Base-by-base conservation (phyloP, 768 basidiomycete species). In the Tylopilus vinaceipallidus region DNA sequence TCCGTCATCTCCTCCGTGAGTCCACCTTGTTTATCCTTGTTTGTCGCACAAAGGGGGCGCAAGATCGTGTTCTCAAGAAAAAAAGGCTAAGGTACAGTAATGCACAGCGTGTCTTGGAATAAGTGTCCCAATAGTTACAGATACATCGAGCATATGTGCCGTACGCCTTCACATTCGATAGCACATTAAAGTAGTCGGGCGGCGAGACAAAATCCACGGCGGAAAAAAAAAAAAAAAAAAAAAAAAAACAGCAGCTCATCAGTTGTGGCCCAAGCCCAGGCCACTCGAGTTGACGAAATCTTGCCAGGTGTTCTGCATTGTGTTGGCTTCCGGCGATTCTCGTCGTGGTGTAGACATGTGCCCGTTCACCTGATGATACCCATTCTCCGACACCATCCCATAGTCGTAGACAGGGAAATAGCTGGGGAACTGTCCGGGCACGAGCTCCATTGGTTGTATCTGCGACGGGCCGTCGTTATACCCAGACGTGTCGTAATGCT, bases 391-490 rank as follows among this genome's bases (percentile, higher is more conserved):
- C 36, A 63, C 68, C 55, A 74, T 67, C 19, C 74, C 77, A 61
- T 88, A 88, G 62, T 88, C 86, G 56, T 84, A 88, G 27, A 88
- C 86, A 1, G 84, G 77, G 75, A 89, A 88, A 58, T 88, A 88
- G 59, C 76, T 79, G 13, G 86, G 86, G 69, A 83, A 80, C 32
- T 61, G 67, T 9, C 67, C 67, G 2, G 67, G 55, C 1, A 67
- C 59, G 14, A 69, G 50, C 30, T 71, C 62, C 56, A 68, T 67
- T 33, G 66, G 54, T 29, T 67, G 68, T 42, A 65, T 63, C 34
- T 61, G 58, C 26, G 52, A 22, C 16, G 61, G 29, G 43, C 50
- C 43, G 47, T 65, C 50, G 14, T 43, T 50, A 24, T 60, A 69
- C 16, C 48, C 59, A 20, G 55, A 42, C n/a, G 45, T 45, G 35